phyloP scores from a whole-genome alignment of 352 stramenopile species.

The Pythium phragmiticola region DNA sequence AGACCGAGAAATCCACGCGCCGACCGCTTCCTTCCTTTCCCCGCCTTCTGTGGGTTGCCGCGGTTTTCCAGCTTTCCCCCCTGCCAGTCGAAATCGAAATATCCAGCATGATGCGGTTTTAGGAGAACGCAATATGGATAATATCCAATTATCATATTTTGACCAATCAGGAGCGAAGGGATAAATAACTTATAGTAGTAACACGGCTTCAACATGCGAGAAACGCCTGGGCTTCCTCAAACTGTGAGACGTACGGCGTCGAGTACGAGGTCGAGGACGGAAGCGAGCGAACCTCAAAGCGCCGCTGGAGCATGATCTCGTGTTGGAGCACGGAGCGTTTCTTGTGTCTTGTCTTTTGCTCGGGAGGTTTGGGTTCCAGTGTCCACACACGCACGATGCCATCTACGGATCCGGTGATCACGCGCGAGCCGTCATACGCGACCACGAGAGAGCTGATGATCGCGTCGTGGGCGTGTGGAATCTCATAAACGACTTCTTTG shows the following conservation, averaged over 20 bases:
- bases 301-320: conserved; percentile 15
- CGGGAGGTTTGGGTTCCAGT: conserved; percentile 23
- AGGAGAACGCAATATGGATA: conserved; percentile 11
- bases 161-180: conserved; percentile 13
- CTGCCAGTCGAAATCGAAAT: conserved; percentile 14
- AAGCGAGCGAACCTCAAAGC: conserved; percentile 2
- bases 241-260: conserved; percentile 9
- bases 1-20: conserved; percentile 2
- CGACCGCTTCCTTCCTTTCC: background rate
- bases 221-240: conserved; percentile 24
- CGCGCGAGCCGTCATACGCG: conserved; percentile 43
- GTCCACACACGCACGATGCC: conserved; percentile 66
- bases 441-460: conserved; percentile 65
- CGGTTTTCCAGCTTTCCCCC: conserved; percentile 5
- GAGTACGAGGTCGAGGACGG: conserved; percentile 13
- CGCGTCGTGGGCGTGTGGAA: conserved; percentile 59
- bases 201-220: conserved; percentile 15
- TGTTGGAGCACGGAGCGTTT: conserved; percentile 4
- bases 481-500: conserved; percentile 67
- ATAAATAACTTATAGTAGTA: conserved; percentile 6
- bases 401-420: conserved; percentile 62
- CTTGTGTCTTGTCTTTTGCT: background rate
- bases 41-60: background rate
- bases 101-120: conserved; percentile 6
- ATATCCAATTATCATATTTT: conserved; percentile 1